These are phyloP conservation scores for Anisodus tanguticus DNA, from an alignment of 257 asterid genomes.

Conservation along the genomic window DNA sequence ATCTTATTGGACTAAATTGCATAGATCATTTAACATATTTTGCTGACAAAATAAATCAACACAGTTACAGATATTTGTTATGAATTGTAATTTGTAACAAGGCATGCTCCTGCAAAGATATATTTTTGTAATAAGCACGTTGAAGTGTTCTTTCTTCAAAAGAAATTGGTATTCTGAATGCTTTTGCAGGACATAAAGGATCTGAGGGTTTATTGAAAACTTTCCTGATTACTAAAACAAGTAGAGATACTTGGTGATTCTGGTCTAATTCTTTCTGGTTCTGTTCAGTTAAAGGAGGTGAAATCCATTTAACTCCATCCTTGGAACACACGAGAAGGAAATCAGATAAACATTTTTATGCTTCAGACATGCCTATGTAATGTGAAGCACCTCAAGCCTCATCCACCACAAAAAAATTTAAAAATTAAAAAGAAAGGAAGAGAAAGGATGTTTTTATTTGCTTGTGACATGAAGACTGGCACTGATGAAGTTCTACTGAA, in stretches of 20 bases:
- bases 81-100: conserved; percentile 26
- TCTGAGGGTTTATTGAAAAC: conserved; percentile 11
- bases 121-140: not conserved
- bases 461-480: not conserved
- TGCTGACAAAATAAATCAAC: not conserved
- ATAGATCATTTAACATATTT: not conserved
- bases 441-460: conserved; percentile 10
- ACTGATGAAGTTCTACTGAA: not conserved
- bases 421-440: not conserved
- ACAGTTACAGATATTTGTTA: not conserved
- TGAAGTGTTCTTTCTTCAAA: conserved; percentile 14
- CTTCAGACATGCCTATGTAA: not conserved
- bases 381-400: conserved; percentile 13
- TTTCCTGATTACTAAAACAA: conserved; percentile 15
- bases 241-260: conserved; percentile 22
- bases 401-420: not conserved
- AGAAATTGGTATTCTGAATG: not conserved
- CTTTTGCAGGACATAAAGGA: conserved; percentile 6
- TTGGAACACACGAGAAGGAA: not conserved
- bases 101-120: conserved; percentile 2
- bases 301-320: conserved; percentile 12
- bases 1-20: conserved; percentile 2
- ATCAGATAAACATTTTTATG: not conserved
- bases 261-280: conserved; percentile 6
- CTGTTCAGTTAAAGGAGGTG: conserved; percentile 24